These are phyloP conservation scores for Glycine tomentella DNA, from an alignment of 306 rosid species.

Conservation along the genomic window DNA sequence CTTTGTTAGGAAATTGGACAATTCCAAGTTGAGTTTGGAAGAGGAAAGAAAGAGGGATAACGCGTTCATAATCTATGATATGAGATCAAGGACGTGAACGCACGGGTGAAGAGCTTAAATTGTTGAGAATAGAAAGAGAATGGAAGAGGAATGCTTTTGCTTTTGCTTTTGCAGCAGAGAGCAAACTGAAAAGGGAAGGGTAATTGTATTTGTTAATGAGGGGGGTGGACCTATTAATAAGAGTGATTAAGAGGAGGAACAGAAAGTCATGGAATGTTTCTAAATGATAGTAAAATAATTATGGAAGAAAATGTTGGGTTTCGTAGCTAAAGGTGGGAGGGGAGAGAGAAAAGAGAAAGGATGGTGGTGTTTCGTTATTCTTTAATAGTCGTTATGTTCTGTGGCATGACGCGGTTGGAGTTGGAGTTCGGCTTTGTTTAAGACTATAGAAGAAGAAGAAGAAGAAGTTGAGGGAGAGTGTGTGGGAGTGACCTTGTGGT, in stretches of 20 bases:
- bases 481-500: no score
- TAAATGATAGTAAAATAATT: background rate
- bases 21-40: background rate
- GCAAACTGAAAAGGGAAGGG: background rate
- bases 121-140: background rate
- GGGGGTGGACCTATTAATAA: no score
- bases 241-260: slow-evolving; percentile 7
- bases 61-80: slow-evolving; percentile 56
- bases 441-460: background rate
- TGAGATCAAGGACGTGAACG: slow-evolving; percentile 43
- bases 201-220: slow-evolving; percentile 10
- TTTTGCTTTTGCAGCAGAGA: slow-evolving; percentile 31
- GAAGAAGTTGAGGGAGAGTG: no score
- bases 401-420: no score
- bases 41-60: slow-evolving; percentile 28
- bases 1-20: background rate
- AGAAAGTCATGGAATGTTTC: slow-evolving; percentile 33
- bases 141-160: background rate
- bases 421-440: slow-evolving; percentile 14
- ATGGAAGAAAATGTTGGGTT: slow-evolving; percentile 3
- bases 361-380: slow-evolving; percentile 22
- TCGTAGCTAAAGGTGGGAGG: background rate
- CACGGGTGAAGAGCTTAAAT: no score
- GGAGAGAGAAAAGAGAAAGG: background rate
- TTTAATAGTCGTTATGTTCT: background rate